Base-by-base conservation (phyloP, 192 early-diverging fungal species). In the Gonapodya prolifera region DNA sequence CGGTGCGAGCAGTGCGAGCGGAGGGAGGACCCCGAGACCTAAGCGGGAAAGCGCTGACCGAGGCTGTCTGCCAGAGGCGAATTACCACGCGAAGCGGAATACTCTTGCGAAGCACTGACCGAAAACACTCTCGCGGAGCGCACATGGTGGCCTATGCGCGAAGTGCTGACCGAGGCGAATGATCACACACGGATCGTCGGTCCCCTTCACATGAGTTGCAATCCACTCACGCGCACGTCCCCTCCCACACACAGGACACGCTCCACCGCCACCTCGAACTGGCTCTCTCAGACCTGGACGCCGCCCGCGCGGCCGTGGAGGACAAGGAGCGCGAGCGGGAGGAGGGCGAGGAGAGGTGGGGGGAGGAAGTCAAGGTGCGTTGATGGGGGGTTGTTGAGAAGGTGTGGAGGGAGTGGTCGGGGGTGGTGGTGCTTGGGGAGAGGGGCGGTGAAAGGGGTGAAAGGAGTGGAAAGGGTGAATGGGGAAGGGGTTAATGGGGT, bases 361-460 rank as follows among this genome's bases (percentile, higher is more conserved):
- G 87, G 82, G 89, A 89, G 34, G 89, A 90, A 75, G 89, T 90
- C 75, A 90, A 90, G 82, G 88, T 89, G 30, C 34, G 34, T 16
- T 31, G 89, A 77, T 86, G 89, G 77, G 86, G 87, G 82, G 89
- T 89, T 30, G 89, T 89, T 73, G 89, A 89, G 75, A 90, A 90
- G 82, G 88, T 61, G 45, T 8, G 45, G 8, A 61, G 8, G 45
- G 45, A 23, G 45, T 61, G 45, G 8, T 61, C 8, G 45, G 45
- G 45, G 45, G 45, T 8, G 45, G 8, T 23, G 45, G 45, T 61
- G 45, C 23, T 61, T 61, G 8, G 8, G 45, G 45, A 23, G 8
- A 23, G 45, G 45, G 45, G 45, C 8, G 45, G 45, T 8, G 45
- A 23, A 23, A 23, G 45, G 45, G 45, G 8, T n/a, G n/a, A n/a